Conservation (phyloP, 805 yeast species). For the Candida argentea region DNA sequence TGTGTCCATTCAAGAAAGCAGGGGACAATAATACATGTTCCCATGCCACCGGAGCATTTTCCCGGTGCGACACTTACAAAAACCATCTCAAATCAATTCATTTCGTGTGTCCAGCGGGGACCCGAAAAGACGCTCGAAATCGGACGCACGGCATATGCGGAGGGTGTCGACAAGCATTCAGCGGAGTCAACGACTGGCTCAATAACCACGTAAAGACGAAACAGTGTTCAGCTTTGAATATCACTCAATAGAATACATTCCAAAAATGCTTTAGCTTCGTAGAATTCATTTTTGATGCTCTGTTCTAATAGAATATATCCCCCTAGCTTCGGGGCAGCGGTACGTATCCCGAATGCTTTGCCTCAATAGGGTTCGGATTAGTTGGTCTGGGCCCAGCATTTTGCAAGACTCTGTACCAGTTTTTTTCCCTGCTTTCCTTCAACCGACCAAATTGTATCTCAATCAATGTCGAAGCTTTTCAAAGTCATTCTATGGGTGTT, state of each 20-base stretch:
- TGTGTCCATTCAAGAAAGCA: constrained; percentile 58
- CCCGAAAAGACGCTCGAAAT: constrained; percentile 64
- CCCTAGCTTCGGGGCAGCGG: too few species aligned
- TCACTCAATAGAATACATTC: too few species aligned
- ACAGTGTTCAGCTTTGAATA: too few species aligned
- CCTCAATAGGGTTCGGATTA: too few species aligned
- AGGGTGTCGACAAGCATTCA: constrained; percentile 59
- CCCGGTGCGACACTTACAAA: constrained; percentile 85
- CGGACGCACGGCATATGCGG: constrained; percentile 67
- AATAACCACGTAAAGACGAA: constrained; percentile 54
- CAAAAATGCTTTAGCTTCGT: too few species aligned
- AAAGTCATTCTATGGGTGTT: constrained; percentile 7
- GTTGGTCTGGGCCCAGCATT: too few species aligned
- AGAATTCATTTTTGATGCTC: too few species aligned
- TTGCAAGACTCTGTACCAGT: too few species aligned
- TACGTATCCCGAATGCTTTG: too few species aligned
- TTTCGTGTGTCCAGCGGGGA: constrained; percentile 80
- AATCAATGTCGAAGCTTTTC: neutral
- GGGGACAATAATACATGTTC: constrained; percentile 36
- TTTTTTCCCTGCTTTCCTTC: too few species aligned
- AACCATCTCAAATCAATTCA: constrained; percentile 87
- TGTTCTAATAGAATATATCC: too few species aligned
- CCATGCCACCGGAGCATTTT: constrained; percentile 77
- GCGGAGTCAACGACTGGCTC: constrained; percentile 74
- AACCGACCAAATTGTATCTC: too few species aligned